Conservation (phyloP, 129 eudicot species). For the Flaveria trinervia region DNA sequence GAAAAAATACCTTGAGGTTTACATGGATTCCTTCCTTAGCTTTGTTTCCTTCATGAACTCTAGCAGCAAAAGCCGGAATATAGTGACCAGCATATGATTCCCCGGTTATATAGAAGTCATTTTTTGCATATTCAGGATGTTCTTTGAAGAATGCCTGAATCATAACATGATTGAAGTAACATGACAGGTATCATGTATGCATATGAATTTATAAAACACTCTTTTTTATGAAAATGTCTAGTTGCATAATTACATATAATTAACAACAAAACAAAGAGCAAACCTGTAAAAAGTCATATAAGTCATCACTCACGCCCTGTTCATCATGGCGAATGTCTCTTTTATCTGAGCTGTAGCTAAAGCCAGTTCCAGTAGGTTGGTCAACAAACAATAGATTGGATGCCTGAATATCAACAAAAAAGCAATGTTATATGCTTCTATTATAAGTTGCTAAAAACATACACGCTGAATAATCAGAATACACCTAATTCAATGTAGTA, state of each 20-base stretch:
- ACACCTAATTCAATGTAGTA: slow-evolving; percentile 8
- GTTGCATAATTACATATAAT: slow-evolving; percentile 15
- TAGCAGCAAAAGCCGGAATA: slow-evolving; percentile 95
- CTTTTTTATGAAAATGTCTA: no score
- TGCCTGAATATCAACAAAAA: slow-evolving; percentile 52
- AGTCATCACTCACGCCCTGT: slow-evolving; percentile 72
- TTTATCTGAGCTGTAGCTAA: slow-evolving; percentile 76
- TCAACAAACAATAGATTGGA: slow-evolving; percentile 82
- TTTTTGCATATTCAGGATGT: slow-evolving; percentile 74
- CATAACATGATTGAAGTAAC: slow-evolving; percentile 14
- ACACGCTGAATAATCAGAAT: background rate
- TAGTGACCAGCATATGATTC: slow-evolving; percentile 98
- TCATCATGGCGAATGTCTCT: slow-evolving; percentile 80
- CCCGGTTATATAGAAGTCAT: slow-evolving; percentile 87
- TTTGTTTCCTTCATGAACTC: slow-evolving; percentile 86
- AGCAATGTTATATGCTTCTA: background rate
- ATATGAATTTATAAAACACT: no score
- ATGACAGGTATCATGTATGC: background rate
- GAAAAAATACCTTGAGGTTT: slow-evolving; percentile 62
- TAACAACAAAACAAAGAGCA: slow-evolving; percentile 19
- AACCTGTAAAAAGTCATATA: slow-evolving; percentile 92
- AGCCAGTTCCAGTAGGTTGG: slow-evolving; percentile 91
- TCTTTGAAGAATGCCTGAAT: slow-evolving; percentile 77
- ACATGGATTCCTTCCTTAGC: slow-evolving; percentile 80
- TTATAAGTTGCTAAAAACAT: slow-evolving; percentile 1